Evolutionary conservation across 2,329 filamentous ascomycete species (phyloP).

Genomic region (Diaporthe sp.): DNA sequence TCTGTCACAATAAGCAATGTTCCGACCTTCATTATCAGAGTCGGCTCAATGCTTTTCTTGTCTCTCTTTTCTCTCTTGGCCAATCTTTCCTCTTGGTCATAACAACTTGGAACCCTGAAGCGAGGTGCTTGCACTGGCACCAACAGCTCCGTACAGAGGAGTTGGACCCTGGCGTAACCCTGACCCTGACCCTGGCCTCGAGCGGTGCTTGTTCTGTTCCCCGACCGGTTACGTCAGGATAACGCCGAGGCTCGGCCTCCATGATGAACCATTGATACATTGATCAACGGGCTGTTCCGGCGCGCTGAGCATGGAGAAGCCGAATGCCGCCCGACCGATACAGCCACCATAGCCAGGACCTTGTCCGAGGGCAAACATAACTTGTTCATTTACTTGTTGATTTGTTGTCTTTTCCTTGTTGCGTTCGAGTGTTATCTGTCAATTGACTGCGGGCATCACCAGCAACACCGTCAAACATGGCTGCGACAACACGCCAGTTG

Average conservation of each 20-base stretch:
- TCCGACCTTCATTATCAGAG: background rate
- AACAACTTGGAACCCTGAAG: background rate
- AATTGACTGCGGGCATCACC: background rate
- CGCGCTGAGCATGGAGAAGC: constrained; percentile 18
- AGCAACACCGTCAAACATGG: constrained; percentile 28
- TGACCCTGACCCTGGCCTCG: background rate
- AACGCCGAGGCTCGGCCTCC: constrained; percentile 25
- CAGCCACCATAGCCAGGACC: constrained; percentile 15
- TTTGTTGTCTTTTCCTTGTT: background rate
- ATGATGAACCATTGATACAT: background rate
- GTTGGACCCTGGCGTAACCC: background rate
- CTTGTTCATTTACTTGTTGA: constrained; percentile 2
- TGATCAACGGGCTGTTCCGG: constrained; percentile 19
- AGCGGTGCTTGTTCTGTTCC: constrained; percentile 14
- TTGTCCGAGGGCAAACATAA: background rate
- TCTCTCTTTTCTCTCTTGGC: background rate
- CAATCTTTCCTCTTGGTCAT: background rate
- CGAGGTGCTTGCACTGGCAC: background rate
- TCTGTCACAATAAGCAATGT: background rate
- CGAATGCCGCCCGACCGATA: constrained; percentile 1
- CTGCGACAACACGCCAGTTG: constrained; percentile 35
- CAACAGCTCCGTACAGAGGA: background rate
- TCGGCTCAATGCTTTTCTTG: background rate
- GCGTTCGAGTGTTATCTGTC: background rate
- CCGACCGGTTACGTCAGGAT: constrained; percentile 27